phyloP scores from a whole-genome alignment of 176 grass and related monocot genomes.

The Musa troglodytarum region DNA sequence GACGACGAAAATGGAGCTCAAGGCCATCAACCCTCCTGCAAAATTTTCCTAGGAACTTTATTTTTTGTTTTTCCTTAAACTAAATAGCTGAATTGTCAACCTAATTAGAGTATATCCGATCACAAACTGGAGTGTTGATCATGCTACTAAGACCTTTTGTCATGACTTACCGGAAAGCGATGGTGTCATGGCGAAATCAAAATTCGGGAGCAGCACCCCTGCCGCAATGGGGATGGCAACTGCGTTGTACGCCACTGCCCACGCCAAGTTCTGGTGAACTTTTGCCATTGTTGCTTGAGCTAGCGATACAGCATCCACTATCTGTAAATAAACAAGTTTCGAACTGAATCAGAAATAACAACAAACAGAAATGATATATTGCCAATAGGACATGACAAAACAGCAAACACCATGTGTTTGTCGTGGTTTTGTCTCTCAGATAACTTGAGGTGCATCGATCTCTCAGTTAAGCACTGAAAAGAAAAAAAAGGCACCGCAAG shows the following conservation, averaged over 20 bases:
- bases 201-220: constrained; percentile 65
- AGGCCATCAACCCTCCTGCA: constrained; percentile 82
- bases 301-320: constrained; percentile 64
- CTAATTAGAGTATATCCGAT: neutral
- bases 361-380: neutral
- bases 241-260: constrained; percentile 89
- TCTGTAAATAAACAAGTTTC: constrained; percentile 25
- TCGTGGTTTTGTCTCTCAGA: no score
- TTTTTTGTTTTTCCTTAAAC: neutral
- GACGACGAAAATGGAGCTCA: constrained; percentile 89
- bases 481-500: no score
- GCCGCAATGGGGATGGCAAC: constrained; percentile 64
- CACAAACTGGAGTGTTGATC: neutral
- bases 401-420: no score
- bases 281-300: constrained; percentile 88
- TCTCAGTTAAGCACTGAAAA: no score
- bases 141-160: neutral
- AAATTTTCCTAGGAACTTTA: neutral
- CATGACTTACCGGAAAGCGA: constrained; percentile 61
- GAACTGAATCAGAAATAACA: neutral
- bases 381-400: no score
- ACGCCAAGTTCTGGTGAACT: constrained; percentile 87
- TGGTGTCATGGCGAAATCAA: constrained; percentile 93
- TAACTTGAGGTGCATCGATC: neutral
- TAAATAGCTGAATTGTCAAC: neutral